Conservation (phyloP, 2,329 filamentous ascomycete genomes). For the Elsinoe ampelina region DNA sequence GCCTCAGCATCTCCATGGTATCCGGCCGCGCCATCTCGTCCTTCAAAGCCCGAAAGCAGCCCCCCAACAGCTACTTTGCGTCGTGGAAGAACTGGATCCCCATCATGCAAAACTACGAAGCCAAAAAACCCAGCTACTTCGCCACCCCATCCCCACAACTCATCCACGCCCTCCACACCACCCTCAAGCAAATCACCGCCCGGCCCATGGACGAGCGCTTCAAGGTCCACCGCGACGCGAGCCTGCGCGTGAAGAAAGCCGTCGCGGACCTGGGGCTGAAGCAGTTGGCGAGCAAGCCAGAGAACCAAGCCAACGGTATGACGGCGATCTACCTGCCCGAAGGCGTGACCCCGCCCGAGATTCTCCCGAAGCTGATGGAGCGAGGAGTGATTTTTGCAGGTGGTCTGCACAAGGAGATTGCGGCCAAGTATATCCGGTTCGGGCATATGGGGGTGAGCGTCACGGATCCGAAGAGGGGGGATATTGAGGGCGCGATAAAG, state of each 20-base stretch:
- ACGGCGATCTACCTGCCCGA: slow-evolving; percentile 94
- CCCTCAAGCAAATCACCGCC: slow-evolving; percentile 76
- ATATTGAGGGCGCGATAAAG: slow-evolving; percentile 76
- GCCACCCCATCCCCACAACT: slow-evolving; percentile 93
- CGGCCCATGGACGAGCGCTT: slow-evolving; percentile 74
- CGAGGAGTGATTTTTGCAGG: slow-evolving; percentile 91
- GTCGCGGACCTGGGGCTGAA: slow-evolving; percentile 73
- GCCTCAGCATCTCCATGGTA: slow-evolving; percentile 87
- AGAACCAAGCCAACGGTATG: slow-evolving; percentile 95
- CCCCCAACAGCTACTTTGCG: slow-evolving; percentile 82
- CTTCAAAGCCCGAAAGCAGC: slow-evolving; percentile 71
- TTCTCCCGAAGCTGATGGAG: slow-evolving; percentile 75
- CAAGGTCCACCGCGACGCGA: slow-evolving; percentile 66
- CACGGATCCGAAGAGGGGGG: slow-evolving; percentile 66
- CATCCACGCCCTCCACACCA: slow-evolving; percentile 82
- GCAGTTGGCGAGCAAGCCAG: slow-evolving; percentile 74
- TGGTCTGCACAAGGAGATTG: slow-evolving; percentile 92
- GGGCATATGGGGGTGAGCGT: slow-evolving; percentile 97
- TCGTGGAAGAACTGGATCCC: slow-evolving; percentile 97
- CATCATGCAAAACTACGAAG: slow-evolving; percentile 99
- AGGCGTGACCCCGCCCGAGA: slow-evolving; percentile 65
- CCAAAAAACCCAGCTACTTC: slow-evolving; percentile 95
- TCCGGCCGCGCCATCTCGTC: slow-evolving; percentile 77
- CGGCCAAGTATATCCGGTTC: slow-evolving; percentile 84
- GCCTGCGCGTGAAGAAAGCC: slow-evolving; percentile 77